A percentile compares a stretch with the other conserved stretches of the same genome.
Conservation (phyloP, 31 red algal genomes). For the Endocladia muricata region DNA sequence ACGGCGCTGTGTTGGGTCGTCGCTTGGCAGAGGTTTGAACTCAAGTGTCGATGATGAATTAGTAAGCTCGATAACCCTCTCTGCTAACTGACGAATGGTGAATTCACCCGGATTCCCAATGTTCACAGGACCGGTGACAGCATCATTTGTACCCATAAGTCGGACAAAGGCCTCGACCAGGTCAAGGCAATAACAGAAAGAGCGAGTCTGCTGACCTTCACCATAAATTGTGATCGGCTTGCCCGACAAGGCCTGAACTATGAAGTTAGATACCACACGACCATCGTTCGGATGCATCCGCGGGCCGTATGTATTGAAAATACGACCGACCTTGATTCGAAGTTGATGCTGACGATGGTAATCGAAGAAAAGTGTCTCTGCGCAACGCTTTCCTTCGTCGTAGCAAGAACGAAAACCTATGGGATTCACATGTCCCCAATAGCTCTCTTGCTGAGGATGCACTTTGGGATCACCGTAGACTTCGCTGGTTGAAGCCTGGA, state of each 20-base stretch:
- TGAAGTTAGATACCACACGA: slow-evolving; percentile 72
- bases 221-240: slow-evolving; percentile 72
- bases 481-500: slow-evolving; percentile 72
- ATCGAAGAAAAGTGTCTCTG: slow-evolving; percentile 69
- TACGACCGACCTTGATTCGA: slow-evolving; percentile 57
- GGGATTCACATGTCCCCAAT: slow-evolving; percentile 75
- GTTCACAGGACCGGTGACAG: slow-evolving; percentile 48
- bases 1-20: slow-evolving; percentile 60
- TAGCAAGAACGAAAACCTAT: slow-evolving; percentile 73
- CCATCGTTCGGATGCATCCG: slow-evolving; percentile 81
- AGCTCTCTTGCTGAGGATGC: slow-evolving; percentile 65
- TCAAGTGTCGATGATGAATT: slow-evolving; percentile 13
- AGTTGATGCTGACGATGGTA: slow-evolving; percentile 74
- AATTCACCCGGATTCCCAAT: slow-evolving; percentile 68
- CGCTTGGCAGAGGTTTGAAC: slow-evolving; percentile 46
- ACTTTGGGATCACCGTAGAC: slow-evolving; percentile 73
- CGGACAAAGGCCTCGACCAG: slow-evolving; percentile 69
- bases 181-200: slow-evolving; percentile 71
- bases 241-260: slow-evolving; percentile 49
- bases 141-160: slow-evolving; percentile 41
- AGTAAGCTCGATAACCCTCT: slow-evolving; percentile 27
- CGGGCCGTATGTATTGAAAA: slow-evolving; percentile 80
- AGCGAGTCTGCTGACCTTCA: slow-evolving; percentile 69
- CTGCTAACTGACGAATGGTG: slow-evolving; percentile 50
- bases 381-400: slow-evolving; percentile 73